Conservation (phyloP, 768 basidiomycete species). For the Mycena olivaceomarginata region DNA sequence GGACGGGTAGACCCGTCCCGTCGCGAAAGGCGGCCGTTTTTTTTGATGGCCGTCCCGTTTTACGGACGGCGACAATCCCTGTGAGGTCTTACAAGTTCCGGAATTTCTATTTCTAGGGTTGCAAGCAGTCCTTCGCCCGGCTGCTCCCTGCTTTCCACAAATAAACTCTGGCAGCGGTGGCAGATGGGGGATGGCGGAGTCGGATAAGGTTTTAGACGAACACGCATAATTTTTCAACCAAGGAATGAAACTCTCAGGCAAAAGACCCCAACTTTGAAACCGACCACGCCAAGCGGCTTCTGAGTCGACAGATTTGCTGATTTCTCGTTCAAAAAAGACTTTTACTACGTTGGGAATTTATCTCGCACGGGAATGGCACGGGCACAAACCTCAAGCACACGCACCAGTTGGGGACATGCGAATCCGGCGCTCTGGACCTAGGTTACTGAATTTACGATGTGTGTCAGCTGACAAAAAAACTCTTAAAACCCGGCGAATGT, state of each 20-base stretch:
- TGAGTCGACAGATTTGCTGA: not conserved
- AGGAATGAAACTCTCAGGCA: slow-evolving; percentile 18
- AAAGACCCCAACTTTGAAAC: no score
- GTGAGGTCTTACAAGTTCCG: no score
- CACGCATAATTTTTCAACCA: slow-evolving; percentile 3
- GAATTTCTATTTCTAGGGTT: no score
- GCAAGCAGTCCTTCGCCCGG: no score
- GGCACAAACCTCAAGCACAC: slow-evolving; percentile 3
- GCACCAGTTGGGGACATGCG: slow-evolving; percentile 9
- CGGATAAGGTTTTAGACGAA: no score
- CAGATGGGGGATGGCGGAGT: no score
- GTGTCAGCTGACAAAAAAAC: slow-evolving; percentile 19
- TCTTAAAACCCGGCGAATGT: slow-evolving; percentile 17
- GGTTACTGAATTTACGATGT: slow-evolving; percentile 2
- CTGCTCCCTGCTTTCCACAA: no score
- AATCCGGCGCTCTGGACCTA: not conserved
- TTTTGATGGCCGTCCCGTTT: no score
- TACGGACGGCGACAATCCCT: no score
- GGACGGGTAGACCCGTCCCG: no score
- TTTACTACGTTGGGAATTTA: slow-evolving; percentile 7
- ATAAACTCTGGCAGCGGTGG: no score
- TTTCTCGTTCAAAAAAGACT: slow-evolving; percentile 15
- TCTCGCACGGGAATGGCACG: slow-evolving; percentile 3
- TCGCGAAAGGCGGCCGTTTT: no score
- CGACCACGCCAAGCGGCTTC: slow-evolving; percentile 8